A percentile compares a stretch with the other conserved stretches of the same genome.
phyloP scores from a whole-genome alignment of 495 filamentous ascomycete genomes.

The Hypoxylon cercidicola region DNA sequence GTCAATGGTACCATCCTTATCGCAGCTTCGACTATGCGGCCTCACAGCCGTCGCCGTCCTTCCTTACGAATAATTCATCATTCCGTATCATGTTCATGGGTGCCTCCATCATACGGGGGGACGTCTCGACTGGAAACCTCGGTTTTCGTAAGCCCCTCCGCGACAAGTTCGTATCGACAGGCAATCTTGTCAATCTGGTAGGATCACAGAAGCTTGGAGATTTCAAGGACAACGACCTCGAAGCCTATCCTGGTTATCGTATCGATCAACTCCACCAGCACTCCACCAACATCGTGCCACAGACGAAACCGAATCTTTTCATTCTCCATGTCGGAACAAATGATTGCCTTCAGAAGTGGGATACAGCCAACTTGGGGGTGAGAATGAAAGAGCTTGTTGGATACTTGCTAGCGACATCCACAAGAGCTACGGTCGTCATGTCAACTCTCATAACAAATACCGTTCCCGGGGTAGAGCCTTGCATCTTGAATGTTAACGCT shows the following conservation, averaged over 20 bases:
- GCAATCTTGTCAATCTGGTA: conserved; percentile 42
- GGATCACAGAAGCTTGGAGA: conserved; percentile 41
- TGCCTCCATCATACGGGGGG: conserved; percentile 65
- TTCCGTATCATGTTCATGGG: conserved; percentile 63
- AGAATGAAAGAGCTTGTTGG: conserved; percentile 14
- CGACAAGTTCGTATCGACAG: conserved; percentile 40
- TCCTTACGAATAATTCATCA: conserved; percentile 4
- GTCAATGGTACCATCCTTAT: not conserved
- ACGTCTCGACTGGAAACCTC: conserved; percentile 56
- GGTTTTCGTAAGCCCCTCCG: conserved; percentile 59
- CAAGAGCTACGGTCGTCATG: conserved; percentile 30
- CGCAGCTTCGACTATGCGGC: not conserved
- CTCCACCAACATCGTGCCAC: conserved; percentile 25
- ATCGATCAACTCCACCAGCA: conserved; percentile 43
- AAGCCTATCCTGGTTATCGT: conserved; percentile 45
- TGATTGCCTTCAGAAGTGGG: conserved; percentile 36
- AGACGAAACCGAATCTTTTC: conserved; percentile 46
- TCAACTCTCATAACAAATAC: conserved; percentile 26
- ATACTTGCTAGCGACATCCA: conserved; percentile 24
- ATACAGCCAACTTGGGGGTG: conserved; percentile 8
- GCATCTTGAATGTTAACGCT: conserved; percentile 34
- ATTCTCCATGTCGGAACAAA: conserved; percentile 50
- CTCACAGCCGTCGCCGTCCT: not conserved
- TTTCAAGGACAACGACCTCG: conserved; percentile 46
- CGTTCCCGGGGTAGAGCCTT: conserved; percentile 33